Conservation (phyloP, 1,284 basidiomycete genomes). For the Bondarzewia mesenterica region DNA sequence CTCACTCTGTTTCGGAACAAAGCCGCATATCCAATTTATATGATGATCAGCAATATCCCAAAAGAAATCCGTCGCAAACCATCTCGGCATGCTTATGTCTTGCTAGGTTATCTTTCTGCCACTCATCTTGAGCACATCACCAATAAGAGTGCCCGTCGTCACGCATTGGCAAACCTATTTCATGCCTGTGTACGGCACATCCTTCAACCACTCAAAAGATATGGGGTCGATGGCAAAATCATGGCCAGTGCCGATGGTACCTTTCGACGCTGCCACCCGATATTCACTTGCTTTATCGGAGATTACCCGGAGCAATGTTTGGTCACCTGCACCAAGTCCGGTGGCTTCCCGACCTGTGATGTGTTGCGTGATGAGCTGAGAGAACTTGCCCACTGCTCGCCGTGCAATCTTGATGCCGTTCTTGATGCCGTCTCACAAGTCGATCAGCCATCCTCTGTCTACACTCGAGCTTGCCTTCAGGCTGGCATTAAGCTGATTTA, state of each 20-base stretch:
- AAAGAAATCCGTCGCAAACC: neutral
- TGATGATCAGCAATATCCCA: conserved; percentile 2
- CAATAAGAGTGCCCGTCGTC: neutral
- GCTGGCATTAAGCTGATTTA: conserved; percentile 13
- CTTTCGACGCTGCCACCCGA: conserved; percentile 11
- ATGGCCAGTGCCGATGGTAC: conserved; percentile 13
- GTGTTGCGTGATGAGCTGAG: neutral
- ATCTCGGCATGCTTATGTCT: neutral
- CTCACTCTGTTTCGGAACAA: conserved; percentile 2
- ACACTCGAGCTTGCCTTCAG: conserved; percentile 4
- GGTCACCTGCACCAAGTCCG: conserved; percentile 9
- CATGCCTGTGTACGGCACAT: conserved; percentile 16
- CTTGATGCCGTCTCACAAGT: too few species aligned
- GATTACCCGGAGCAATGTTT: conserved; percentile 20
- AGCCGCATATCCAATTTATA: neutral
- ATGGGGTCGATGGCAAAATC: conserved; percentile 10
- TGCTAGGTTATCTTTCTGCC: conserved; percentile 3
- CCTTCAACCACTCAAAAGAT: conserved; percentile 12
- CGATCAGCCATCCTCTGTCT: too few species aligned
- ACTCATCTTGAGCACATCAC: neutral
- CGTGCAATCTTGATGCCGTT: too few species aligned
- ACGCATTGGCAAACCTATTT: conserved; percentile 9
- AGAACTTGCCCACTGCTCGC: too few species aligned
- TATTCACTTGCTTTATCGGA: conserved; percentile 15
- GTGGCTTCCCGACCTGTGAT: conserved; percentile 16